These are phyloP conservation scores for Candida oleophila DNA, from an alignment of 805 yeast species.

Conservation along the genomic window DNA sequence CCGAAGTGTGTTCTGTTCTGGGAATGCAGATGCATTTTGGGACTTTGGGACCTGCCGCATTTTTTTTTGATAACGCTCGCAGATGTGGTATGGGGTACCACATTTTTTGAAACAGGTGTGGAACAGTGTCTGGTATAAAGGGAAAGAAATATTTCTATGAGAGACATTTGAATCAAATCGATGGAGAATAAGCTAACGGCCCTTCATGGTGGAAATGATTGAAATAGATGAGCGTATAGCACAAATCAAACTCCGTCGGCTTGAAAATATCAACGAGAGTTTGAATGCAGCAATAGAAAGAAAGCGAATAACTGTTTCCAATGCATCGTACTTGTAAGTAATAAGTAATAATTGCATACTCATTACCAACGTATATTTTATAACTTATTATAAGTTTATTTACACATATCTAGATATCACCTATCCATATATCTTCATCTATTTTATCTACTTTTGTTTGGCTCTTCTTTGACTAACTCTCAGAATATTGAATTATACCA, in stretches of 20 bases:
- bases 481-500: slow-evolving; percentile 42
- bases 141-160: no score
- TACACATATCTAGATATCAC: no score
- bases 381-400: no score
- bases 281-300: slow-evolving; percentile 50
- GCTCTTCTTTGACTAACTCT: neutral
- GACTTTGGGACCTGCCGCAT: neutral
- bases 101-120: neutral
- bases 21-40: no score
- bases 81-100: neutral
- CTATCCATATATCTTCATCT: no score
- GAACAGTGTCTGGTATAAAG: no score
- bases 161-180: no score
- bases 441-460: no score
- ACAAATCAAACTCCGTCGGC: slow-evolving; percentile 57
- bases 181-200: no score
- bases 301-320: slow-evolving; percentile 64
- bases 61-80: neutral
- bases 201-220: neutral
- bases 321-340: slow-evolving; percentile 49
- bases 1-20: no score
- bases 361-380: no score
- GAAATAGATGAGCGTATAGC: slow-evolving; percentile 37
- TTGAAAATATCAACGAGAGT: slow-evolving; percentile 54
- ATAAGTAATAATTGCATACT: no score